Conservation (phyloP, 352 stramenopile genomes). For the Vaucheria bursata region DNA sequence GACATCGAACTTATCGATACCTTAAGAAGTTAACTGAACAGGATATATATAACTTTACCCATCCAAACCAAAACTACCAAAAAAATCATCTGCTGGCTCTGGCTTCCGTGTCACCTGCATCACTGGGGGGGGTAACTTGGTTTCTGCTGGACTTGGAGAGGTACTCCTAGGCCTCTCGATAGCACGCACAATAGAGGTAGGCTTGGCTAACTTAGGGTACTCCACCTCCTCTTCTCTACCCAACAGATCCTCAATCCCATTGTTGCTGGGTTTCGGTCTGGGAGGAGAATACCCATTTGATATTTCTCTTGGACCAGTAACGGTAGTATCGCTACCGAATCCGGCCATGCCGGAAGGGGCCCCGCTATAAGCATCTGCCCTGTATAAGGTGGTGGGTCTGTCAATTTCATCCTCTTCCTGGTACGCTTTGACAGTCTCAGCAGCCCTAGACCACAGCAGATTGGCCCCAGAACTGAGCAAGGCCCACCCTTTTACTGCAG, state of each 20-base stretch:
- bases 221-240: no score
- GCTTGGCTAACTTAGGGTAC: no score
- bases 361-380: not conserved
- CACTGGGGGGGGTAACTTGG: not conserved
- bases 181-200: no score
- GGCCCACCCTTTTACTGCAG: conserved; percentile 29
- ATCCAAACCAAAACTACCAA: conserved; percentile 31
- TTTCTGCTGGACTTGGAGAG: conserved; percentile 12
- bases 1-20: no score
- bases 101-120: not conserved
- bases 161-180: not conserved
- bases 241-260: no score
- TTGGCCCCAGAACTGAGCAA: conserved; percentile 24
- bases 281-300: no score
- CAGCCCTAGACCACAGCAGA: conserved; percentile 35
- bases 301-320: no score
- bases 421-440: conserved; percentile 18
- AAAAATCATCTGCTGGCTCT: conserved; percentile 29
- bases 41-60: no score
- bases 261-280: no score
- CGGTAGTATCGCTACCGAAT: conserved; percentile 12
- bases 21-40: no score
- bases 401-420: not conserved
- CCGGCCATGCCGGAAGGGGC: conserved; percentile 14
- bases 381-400: not conserved